phyloP scores from a whole-genome alignment of 192 early-diverging fungal genomes.

The Rhizophagus sp. region DNA sequence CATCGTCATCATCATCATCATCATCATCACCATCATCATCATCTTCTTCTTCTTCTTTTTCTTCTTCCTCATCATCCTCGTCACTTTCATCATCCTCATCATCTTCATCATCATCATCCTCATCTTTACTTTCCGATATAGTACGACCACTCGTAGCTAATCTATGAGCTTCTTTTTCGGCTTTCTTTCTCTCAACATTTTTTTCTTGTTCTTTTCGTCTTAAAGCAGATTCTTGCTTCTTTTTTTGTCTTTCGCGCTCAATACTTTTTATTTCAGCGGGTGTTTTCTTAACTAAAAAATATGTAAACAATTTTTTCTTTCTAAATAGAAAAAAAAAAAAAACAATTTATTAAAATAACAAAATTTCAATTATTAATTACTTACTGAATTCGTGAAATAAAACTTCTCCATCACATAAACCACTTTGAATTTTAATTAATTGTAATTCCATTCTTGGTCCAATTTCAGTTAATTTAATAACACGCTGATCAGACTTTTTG shows the following conservation, averaged over 20 bases:
- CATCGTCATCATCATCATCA: background rate
- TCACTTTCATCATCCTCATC: slow-evolving; percentile 29
- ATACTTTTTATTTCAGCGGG: slow-evolving; percentile 70
- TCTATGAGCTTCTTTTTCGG: slow-evolving; percentile 58
- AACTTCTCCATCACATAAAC: slow-evolving; percentile 91
- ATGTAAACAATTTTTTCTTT: background rate
- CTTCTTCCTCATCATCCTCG: slow-evolving; percentile 38
- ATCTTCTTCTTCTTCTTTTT: slow-evolving; percentile 34
- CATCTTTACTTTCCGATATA: slow-evolving; percentile 18
- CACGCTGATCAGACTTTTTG: slow-evolving; percentile 75
- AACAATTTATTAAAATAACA: background rate
- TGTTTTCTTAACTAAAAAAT: slow-evolving; percentile 64
- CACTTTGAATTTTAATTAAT: slow-evolving; percentile 87
- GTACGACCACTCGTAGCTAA: slow-evolving; percentile 44
- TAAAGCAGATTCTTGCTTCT: slow-evolving; percentile 62
- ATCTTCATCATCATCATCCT: slow-evolving; percentile 36
- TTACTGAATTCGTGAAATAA: slow-evolving; percentile 82
- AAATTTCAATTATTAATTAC: slow-evolving; percentile 29
- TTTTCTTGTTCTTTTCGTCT: slow-evolving; percentile 79
- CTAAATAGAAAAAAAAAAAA: background rate
- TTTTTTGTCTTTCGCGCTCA: slow-evolving; percentile 58
- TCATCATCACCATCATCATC: slow-evolving; percentile 30
- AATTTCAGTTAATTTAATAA: slow-evolving; percentile 83
- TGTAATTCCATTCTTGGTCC: slow-evolving; percentile 88
- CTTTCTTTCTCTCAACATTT: slow-evolving; percentile 81